Conservation (phyloP, 306 rosid species). For the Myrica gale region DNA sequence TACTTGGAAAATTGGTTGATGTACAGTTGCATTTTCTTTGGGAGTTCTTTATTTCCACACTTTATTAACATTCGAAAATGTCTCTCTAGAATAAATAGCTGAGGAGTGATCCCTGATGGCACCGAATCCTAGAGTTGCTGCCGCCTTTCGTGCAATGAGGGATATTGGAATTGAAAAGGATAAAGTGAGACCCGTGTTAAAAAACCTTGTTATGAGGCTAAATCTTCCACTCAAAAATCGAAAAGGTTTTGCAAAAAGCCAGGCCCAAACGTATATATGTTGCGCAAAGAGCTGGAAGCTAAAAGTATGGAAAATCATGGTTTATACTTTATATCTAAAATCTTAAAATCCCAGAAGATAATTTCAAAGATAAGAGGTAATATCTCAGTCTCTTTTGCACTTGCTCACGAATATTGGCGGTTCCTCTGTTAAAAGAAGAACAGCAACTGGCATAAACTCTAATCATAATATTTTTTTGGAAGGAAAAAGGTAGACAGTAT, state of each 20-base stretch:
- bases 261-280: too few relatives aligned
- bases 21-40: not conserved
- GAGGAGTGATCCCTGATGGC: conserved; percentile 54
- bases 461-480: not conserved
- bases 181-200: conserved; percentile 72
- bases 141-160: conserved; percentile 74
- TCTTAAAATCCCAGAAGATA: too few relatives aligned
- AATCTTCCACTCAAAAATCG: too few relatives aligned
- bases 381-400: too few relatives aligned
- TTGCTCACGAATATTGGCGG: too few relatives aligned
- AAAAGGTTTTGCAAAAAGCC: too few relatives aligned
- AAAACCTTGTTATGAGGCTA: conserved; percentile 41
- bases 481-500: not conserved
- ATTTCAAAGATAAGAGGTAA: too few relatives aligned
- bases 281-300: too few relatives aligned
- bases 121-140: conserved; percentile 54
- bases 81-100: conserved; percentile 16
- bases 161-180: conserved; percentile 60
- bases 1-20: not conserved
- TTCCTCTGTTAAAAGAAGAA: too few relatives aligned
- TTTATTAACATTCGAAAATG: conserved; percentile 27
- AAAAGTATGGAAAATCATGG: too few relatives aligned
- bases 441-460: not conserved
- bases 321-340: too few relatives aligned
- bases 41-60: not conserved